Conservation (phyloP, 2,329 filamentous ascomycete genomes). For the Xylariaceae sp. region DNA sequence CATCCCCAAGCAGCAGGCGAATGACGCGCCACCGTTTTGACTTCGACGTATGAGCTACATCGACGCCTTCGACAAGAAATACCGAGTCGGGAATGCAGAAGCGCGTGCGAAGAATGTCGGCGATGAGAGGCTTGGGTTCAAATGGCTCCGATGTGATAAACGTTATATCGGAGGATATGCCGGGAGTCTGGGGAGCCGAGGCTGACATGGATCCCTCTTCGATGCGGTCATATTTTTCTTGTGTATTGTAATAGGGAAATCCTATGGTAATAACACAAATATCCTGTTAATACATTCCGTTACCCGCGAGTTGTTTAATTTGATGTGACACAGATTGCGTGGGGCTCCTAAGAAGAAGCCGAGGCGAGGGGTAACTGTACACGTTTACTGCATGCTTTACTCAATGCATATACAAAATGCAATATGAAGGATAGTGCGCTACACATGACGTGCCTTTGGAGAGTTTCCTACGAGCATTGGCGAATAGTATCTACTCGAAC, state of each 20-base stretch:
- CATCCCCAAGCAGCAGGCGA: conserved; percentile 59
- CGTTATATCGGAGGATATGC: conserved; percentile 37
- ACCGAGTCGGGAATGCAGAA: conserved; percentile 56
- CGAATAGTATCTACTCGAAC: too few species aligned
- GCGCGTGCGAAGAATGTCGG: conserved; percentile 55
- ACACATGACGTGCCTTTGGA: too few species aligned
- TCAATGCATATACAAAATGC: too few species aligned
- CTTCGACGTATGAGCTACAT: conserved; percentile 45
- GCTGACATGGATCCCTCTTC: conserved; percentile 36
- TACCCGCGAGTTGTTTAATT: too few species aligned
- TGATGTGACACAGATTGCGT: too few species aligned
- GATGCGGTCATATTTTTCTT: conserved; percentile 29
- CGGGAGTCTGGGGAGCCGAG: conserved; percentile 25
- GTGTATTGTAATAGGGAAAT: neutral
- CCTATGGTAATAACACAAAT: too few species aligned
- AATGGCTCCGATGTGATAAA: conserved; percentile 40
- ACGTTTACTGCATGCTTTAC: too few species aligned
- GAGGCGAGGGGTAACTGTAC: too few species aligned
- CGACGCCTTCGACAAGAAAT: conserved; percentile 58
- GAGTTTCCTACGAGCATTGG: too few species aligned
- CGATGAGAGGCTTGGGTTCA: conserved; percentile 51
- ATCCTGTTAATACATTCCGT: too few species aligned
- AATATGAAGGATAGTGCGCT: too few species aligned
- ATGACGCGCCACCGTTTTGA: conserved; percentile 52
- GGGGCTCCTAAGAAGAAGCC: too few species aligned